Percentiles rank a stretch among this genome's conserved stretches.
Evolutionary conservation across 768 basidiomycete genomes (phyloP).

Genomic region (Hygrophoropsis aurantiaca): DNA sequence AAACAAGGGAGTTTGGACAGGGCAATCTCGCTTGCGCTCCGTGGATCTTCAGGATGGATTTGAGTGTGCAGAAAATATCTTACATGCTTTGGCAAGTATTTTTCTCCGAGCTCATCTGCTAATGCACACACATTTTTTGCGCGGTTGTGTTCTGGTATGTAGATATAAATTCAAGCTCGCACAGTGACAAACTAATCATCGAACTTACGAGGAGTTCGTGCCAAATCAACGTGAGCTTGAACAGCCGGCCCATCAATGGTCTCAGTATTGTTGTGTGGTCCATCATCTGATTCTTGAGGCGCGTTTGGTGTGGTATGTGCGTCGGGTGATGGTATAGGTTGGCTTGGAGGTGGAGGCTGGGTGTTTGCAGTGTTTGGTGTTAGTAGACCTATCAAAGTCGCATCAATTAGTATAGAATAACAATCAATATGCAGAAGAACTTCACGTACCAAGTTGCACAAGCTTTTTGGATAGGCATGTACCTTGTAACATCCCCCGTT

Average conservation of each 20-base stretch:
- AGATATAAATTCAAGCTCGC: too few relatives aligned
- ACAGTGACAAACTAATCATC: too few relatives aligned
- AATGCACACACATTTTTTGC: background rate
- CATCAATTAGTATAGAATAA: background rate
- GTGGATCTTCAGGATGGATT: background rate
- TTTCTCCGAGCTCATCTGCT: background rate
- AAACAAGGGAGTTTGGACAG: background rate
- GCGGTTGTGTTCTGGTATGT: background rate
- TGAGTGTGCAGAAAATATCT: conserved; percentile 9
- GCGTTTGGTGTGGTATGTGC: too few relatives aligned
- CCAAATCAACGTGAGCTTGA: background rate
- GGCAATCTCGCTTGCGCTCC: background rate
- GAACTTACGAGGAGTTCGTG: background rate
- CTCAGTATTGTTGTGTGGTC: background rate
- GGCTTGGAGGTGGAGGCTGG: background rate
- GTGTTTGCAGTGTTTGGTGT: background rate
- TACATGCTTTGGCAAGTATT: background rate
- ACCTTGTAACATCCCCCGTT: conserved; percentile 20
- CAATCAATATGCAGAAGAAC: background rate
- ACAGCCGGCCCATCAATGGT: background rate
- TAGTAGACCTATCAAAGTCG: too few relatives aligned
- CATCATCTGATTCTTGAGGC: background rate
- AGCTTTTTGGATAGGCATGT: conserved; percentile 1
- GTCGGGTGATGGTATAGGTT: too few relatives aligned
- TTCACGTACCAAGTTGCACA: background rate